These are phyloP conservation scores for Erysimum cheiranthoides DNA, from an alignment of 345 rosid genomes.

Conservation along the genomic window DNA sequence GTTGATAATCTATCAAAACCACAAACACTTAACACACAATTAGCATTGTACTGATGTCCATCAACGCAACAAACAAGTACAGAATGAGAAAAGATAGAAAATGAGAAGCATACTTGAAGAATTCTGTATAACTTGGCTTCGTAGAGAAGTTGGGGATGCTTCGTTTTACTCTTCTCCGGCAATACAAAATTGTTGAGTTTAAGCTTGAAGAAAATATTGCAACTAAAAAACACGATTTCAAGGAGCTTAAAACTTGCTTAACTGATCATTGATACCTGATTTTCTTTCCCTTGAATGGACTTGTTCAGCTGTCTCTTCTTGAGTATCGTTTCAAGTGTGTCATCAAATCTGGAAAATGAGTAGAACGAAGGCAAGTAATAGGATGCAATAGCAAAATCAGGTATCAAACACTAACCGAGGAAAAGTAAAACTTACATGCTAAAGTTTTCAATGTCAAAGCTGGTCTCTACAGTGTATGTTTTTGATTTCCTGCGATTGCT, in stretches of 20 bases:
- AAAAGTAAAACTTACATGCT: conserved; percentile 61
- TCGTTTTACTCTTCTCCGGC: conserved; percentile 84
- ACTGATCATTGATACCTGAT: conserved; percentile 6
- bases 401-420: conserved; percentile 22
- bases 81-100: background rate
- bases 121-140: conserved; percentile 84
- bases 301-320: conserved; percentile 51
- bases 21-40: background rate
- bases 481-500: too few species aligned
- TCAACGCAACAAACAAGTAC: background rate
- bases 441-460: conserved; percentile 41
- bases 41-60: background rate
- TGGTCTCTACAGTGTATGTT: conserved; percentile 51
- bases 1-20: too few species aligned
- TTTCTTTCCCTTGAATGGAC: conserved; percentile 51
- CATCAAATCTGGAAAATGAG: conserved; percentile 67
- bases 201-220: background rate
- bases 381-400: conserved; percentile 20
- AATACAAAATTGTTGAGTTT: background rate
- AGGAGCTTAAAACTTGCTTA: conserved; percentile 3
- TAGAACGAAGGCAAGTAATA: conserved; percentile 21
- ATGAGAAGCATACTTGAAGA: conserved; percentile 67
- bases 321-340: conserved; percentile 63
- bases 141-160: conserved; percentile 86
- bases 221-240: background rate